Base-by-base conservation (phyloP, 495 filamentous ascomycete genomes). In the Xylaria scruposa region DNA sequence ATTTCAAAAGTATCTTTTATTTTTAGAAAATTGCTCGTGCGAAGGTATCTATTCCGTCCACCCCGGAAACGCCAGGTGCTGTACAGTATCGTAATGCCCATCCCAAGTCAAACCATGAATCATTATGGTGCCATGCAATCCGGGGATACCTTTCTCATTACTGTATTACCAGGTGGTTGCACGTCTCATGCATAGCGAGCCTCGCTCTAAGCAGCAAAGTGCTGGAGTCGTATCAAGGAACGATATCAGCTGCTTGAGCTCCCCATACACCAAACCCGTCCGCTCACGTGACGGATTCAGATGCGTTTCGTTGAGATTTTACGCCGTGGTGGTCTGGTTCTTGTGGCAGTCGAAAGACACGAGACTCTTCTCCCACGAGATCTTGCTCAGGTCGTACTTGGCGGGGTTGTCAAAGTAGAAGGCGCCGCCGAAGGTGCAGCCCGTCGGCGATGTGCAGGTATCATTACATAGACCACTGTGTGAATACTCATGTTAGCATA, bases 381-480 rank as follows among this genome's bases (percentile, higher is more conserved):
- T 77, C 36, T 64, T 65, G 8, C 74, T 74, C 38, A 84, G 67
- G 64, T 84, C 78, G 77, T 76, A 82, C 72, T 82, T 84, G 71
- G 80, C 6, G 24, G 74, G 70, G 56, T 78, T 79, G 59, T 74
- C 46, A 69, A 78, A 83, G 58, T 76, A 73, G 44, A 85, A 77
- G 12, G 78, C 58, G 42, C 80, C 81, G 64, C 75, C 77, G 54
- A 84, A 78, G 21, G 83, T 83, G 78, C 83, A 85, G 56, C 83
- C 83, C n/a, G 76, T 77, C n/a, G 82, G 81, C 26, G 81, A 82
- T 0, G 64, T 82, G 81, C 83, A 85, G 33, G 83, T 78, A 4
- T 75, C 78, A 26, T 71, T 76, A 73, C 83, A 85, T 26, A 64
- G 67, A 60, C 70, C 71, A 33, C 77, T 79, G 62, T 79, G 62